Percentiles rank a stretch among this genome's conserved stretches.
phyloP scores from a whole-genome alignment of 805 yeast genomes.

The Candida boleticola region DNA sequence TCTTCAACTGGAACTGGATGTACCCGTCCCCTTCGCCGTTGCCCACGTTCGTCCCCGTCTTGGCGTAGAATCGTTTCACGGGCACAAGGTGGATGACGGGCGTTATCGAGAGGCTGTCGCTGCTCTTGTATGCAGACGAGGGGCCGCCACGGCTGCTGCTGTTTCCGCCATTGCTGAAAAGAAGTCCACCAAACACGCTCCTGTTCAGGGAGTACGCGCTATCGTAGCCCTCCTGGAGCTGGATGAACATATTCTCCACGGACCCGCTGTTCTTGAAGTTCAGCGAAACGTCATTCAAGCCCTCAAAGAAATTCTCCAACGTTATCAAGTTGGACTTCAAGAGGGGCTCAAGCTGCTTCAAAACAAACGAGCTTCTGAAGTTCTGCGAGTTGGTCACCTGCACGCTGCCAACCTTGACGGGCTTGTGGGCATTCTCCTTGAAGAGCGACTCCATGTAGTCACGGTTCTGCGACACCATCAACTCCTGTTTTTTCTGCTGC shows the following conservation, averaged over 20 bases:
- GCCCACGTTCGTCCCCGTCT: constrained; percentile 94
- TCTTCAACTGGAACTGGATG: constrained; percentile 61
- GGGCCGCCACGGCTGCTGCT: not conserved
- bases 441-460: constrained; percentile 34
- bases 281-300: constrained; percentile 43
- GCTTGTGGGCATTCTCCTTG: constrained; percentile 29
- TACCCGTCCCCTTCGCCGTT: constrained; percentile 98
- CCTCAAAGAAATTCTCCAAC: constrained; percentile 35
- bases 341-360: constrained; percentile 48
- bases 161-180: not conserved
- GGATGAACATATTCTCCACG: constrained; percentile 40
- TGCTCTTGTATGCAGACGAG: not conserved
- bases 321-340: constrained; percentile 35
- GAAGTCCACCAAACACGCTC: not conserved
- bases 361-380: constrained; percentile 46
- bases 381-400: constrained; percentile 48
- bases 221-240: constrained; percentile 19
- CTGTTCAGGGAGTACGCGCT: constrained; percentile 1
- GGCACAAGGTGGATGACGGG: constrained; percentile 47
- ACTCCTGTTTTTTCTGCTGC: constrained; percentile 26
- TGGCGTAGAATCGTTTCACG: constrained; percentile 70
- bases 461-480: constrained; percentile 31
- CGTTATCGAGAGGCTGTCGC: constrained; percentile 17
- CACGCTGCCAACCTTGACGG: constrained; percentile 43
- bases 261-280: constrained; percentile 44